Evolutionary conservation across 1,284 basidiomycete genomes (phyloP), one percentile per base, ranked within the genome.

Genomic region (Boletus calvinii): DNA sequence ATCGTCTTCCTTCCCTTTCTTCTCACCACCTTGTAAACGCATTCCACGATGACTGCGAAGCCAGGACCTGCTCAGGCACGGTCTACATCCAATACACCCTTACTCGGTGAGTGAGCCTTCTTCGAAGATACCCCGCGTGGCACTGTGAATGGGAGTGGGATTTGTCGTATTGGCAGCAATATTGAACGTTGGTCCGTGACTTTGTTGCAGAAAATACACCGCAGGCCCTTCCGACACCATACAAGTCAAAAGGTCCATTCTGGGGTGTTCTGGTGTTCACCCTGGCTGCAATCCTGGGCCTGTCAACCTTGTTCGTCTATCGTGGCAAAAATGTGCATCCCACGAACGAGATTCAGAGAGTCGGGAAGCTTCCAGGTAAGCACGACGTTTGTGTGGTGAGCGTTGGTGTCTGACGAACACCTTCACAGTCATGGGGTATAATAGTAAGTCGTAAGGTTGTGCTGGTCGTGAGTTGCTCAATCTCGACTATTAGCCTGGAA

Each of bases 401-500:
- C 2, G 3, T 6, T 10, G 6, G 24, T 7, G 34, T 49, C 45
- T 64, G 39, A 70, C 34, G 12, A 22, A 5, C 4, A 9, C 10
- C n/a, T 17, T 22, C 26, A 4, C n/a, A 66, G 64, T 61, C 37
- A 71, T 67, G 68, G 65, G 65, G 12, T 67, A 58, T 37, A 67
- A 67, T 20, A 71, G 65, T 71, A 36, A 55, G 65, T 58, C 37
- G 29, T 51, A 17, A 5, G 8, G n/a, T 58, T 24, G 10, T 46
- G 13, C 26, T 36, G 11, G 30, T 40, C 13, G 26, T 4, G n/a
- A 15, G 36, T 18, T 56, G 41, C 52, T 61, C 15, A 62, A 38
- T 30, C 22, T 38, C 9, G 24, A 29, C 32, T 43, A 17, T 40
- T 48, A 80, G 81, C 80, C 13, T 83, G 81, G 81, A 83, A 83